Conservation (phyloP, 1,284 basidiomycete species). For the Tranzscheliella williamsii region DNA sequence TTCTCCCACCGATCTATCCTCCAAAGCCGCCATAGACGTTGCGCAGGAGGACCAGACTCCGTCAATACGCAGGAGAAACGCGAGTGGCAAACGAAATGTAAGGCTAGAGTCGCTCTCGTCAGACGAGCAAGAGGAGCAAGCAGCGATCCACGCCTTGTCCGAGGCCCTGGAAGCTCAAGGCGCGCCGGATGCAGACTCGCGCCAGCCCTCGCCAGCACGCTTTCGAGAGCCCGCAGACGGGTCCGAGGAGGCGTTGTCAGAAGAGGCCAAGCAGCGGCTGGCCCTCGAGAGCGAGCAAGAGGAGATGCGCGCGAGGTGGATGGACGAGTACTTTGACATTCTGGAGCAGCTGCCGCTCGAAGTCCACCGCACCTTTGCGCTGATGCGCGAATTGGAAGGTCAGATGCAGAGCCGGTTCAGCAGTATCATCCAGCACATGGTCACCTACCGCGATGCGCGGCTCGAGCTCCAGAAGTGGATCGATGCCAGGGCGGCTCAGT, state of each 20-base stretch:
- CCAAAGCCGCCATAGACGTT: background rate
- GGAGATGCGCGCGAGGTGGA: constrained; percentile 47
- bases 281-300: constrained; percentile 28
- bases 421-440: constrained; percentile 12
- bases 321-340: constrained; percentile 62
- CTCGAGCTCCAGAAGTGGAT: constrained; percentile 10
- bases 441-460: constrained; percentile 25
- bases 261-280: constrained; percentile 19
- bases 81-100: too few relatives aligned
- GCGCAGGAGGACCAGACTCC: background rate
- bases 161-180: background rate
- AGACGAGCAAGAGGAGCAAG: too few relatives aligned
- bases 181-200: too few relatives aligned
- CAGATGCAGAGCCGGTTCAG: constrained; percentile 64
- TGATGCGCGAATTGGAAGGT: constrained; percentile 80
- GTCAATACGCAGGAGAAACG: background rate
- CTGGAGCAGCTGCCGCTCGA: constrained; percentile 85
- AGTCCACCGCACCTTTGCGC: constrained; percentile 75
- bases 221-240: too few relatives aligned
- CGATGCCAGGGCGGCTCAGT: background rate
- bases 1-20: background rate
- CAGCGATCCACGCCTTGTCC: background rate
- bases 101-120: too few relatives aligned
- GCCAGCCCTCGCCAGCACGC: too few relatives aligned
- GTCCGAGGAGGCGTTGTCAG: constrained; percentile 9